Conservation (phyloP, 352 stramenopile genomes). For the Phytophthora macrochlamydospora region DNA sequence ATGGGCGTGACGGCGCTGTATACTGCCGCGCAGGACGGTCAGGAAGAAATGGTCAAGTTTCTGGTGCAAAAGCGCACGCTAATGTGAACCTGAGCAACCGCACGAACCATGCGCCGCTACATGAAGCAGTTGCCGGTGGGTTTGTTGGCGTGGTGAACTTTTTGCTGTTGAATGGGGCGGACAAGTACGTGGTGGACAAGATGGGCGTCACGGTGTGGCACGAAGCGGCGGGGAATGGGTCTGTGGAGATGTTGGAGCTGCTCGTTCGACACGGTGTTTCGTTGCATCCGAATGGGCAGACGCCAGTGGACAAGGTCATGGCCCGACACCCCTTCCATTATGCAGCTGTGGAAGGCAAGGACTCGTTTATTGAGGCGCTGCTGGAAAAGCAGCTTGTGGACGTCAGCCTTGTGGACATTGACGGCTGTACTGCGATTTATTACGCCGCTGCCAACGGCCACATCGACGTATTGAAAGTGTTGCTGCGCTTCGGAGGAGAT, state of each 20-base stretch:
- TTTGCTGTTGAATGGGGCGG: constrained; percentile 63
- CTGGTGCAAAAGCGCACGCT: constrained; percentile 47
- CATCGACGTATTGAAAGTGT: constrained; percentile 47
- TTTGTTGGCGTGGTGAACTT: constrained; percentile 50
- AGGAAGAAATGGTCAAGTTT: constrained; percentile 49
- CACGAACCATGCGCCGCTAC: constrained; percentile 66
- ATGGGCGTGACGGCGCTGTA: constrained; percentile 82
- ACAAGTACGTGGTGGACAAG: constrained; percentile 69
- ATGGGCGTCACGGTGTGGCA: constrained; percentile 87
- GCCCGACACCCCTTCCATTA: constrained; percentile 86
- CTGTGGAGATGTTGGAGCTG: constrained; percentile 62
- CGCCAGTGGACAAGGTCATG: constrained; percentile 79
- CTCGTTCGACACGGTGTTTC: constrained; percentile 58
- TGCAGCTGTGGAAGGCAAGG: constrained; percentile 71
- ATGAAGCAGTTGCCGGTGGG: constrained; percentile 69
- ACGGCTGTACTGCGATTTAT: constrained; percentile 73
- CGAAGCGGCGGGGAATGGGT: constrained; percentile 69
- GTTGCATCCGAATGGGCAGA: constrained; percentile 39
- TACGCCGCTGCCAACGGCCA: constrained; percentile 79
- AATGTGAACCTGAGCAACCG: constrained; percentile 69
- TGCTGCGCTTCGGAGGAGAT: constrained; percentile 54
- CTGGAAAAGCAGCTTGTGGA: constrained; percentile 62
- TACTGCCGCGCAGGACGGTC: constrained; percentile 62
- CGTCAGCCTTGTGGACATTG: constrained; percentile 66
- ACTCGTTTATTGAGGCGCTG: constrained; percentile 58